A percentile compares a stretch with the other conserved stretches of the same genome.
Conservation (phyloP, 1,284 basidiomycete genomes). For the Ceratobasidium sp. region DNA sequence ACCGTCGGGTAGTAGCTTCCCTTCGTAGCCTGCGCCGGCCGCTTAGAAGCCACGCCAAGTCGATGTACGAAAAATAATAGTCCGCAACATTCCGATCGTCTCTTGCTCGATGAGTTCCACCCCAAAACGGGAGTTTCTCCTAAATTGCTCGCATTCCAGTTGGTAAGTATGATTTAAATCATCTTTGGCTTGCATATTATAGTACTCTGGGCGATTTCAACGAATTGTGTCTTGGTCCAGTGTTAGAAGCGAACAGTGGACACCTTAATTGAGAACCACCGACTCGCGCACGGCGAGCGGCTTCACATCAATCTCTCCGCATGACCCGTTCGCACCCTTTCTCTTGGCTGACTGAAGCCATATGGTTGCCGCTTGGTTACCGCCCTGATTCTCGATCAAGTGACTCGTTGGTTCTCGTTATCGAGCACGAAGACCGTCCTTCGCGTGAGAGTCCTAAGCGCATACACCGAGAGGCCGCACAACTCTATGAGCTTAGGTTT, state of each 20-base stretch:
- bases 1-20: not conserved
- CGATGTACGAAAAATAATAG: not conserved
- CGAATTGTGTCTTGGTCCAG: not conserved
- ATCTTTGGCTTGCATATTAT: not conserved
- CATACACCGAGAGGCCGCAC: not conserved
- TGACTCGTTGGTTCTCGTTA: not conserved
- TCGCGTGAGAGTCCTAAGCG: not conserved
- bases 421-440: not conserved
- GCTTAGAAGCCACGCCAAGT: not conserved
- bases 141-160: not conserved
- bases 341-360: not conserved
- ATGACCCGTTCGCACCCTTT: not conserved
- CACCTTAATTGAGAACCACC: not conserved
- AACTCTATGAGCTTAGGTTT: not conserved
- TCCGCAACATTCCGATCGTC: not conserved
- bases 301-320: not conserved
- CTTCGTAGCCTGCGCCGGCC: not conserved
- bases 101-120: not conserved
- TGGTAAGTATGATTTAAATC: not conserved
- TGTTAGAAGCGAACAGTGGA: not conserved
- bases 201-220: not conserved
- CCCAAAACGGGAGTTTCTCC: not conserved
- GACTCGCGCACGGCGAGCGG: not conserved
- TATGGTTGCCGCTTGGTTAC: not conserved
- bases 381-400: conserved; percentile 1